A percentile compares a stretch with the other conserved stretches of the same genome.
Conservation (phyloP, 371 early-diverging fungal genomes). For the Furculomyces boomerangus region DNA sequence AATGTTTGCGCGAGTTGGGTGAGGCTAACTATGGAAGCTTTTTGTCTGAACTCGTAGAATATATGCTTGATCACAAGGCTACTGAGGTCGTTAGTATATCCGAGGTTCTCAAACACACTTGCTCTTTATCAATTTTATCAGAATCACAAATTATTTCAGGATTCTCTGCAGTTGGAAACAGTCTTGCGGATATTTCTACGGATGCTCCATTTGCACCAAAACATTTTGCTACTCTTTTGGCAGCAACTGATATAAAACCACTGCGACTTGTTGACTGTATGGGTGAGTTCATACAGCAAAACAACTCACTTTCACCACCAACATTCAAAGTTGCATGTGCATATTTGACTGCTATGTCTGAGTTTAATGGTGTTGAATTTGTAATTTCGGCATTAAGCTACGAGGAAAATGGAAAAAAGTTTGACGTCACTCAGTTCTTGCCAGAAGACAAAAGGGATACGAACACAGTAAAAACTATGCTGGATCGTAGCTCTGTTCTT, state of each 20-base stretch:
- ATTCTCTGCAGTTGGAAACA: conserved; percentile 37
- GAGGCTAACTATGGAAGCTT: conserved; percentile 33
- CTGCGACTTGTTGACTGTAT: neutral
- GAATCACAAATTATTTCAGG: conserved; percentile 28
- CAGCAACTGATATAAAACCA: conserved; percentile 6
- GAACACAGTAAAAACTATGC: neutral
- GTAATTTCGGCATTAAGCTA: neutral
- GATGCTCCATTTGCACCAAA: conserved; percentile 64
- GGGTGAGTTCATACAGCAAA: neutral
- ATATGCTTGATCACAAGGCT: conserved; percentile 26
- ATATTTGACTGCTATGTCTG: neutral
- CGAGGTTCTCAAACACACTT: conserved; percentile 5
- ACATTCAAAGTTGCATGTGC: neutral
- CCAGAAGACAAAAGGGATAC: neutral
- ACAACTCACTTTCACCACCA: neutral
- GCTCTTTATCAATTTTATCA: conserved; percentile 20
- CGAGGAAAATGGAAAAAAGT: neutral
- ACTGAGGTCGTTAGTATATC: conserved; percentile 19
- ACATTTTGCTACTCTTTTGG: conserved; percentile 42
- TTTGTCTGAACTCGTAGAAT: conserved; percentile 33
- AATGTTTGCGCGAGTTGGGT: conserved; percentile 47
- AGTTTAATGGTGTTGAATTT: neutral
- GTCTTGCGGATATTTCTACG: conserved; percentile 52
- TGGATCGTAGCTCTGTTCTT: neutral
- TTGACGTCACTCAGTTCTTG: neutral